Evolutionary conservation across 2,329 filamentous ascomycete genomes (phyloP).

Genomic region (Exophiala viscosa): DNA sequence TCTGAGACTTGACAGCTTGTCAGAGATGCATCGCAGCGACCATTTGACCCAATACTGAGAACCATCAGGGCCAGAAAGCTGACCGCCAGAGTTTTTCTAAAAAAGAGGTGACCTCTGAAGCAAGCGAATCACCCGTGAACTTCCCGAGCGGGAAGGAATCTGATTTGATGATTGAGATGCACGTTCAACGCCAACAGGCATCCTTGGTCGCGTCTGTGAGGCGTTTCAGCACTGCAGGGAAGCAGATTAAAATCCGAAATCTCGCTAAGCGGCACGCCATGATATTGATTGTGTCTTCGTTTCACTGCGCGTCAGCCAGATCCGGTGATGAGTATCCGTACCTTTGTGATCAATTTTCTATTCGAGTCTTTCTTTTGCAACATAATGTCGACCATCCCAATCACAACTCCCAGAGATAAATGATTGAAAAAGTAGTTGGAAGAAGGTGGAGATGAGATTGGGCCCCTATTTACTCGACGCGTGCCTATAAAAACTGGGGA

Average conservation of each 20-base stretch:
- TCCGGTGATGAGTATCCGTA: too few relatives aligned
- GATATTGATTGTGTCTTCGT: background rate
- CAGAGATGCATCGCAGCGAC: too few relatives aligned
- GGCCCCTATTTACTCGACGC: conserved; percentile 1
- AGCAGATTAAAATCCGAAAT: background rate
- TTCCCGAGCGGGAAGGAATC: background rate
- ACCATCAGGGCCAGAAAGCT: too few relatives aligned
- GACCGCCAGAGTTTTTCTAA: too few relatives aligned
- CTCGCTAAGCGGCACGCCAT: background rate
- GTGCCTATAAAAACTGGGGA: conserved; percentile 1
- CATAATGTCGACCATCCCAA: background rate
- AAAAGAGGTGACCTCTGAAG: background rate
- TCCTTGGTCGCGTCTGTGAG: background rate
- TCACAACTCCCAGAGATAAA: too few relatives aligned
- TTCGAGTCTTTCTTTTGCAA: background rate
- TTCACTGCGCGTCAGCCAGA: too few relatives aligned
- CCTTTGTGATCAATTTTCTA: background rate
- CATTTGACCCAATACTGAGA: too few relatives aligned
- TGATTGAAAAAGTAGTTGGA: background rate
- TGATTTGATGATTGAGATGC: background rate
- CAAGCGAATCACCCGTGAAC: background rate
- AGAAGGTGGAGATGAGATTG: background rate
- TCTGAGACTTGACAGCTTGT: too few relatives aligned
- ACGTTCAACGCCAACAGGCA: background rate
- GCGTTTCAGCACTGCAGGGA: background rate